Evolutionary conservation across 441 rosid species (phyloP).

Genomic region (Bocquillonia castaneifolia): DNA sequence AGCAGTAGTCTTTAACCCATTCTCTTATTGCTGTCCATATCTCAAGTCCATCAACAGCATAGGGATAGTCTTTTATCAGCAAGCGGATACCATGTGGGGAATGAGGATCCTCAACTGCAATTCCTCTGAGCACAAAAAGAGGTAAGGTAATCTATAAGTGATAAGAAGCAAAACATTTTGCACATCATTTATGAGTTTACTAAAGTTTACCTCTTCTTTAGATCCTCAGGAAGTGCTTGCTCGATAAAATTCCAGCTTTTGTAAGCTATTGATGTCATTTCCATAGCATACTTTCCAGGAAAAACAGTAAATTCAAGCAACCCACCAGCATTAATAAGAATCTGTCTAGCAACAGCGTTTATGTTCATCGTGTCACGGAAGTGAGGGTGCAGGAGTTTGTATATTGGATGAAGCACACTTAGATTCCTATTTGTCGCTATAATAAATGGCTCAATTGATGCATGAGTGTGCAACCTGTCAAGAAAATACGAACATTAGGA

Average conservation of each 20-base stretch:
- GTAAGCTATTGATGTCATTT: conserved; percentile 65
- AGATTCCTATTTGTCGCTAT: conserved; percentile 78
- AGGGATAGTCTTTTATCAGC: conserved; percentile 76
- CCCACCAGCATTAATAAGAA: conserved; percentile 72
- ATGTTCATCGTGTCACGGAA: conserved; percentile 90
- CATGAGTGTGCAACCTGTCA: conserved; percentile 63
- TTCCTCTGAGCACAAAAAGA: conserved; percentile 50
- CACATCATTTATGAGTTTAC: neutral
- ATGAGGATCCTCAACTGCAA: conserved; percentile 64
- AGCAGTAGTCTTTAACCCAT: conserved; percentile 58
- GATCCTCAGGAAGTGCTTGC: conserved; percentile 79
- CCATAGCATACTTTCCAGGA: conserved; percentile 70
- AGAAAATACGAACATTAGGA: neutral
- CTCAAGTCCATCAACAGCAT: conserved; percentile 66
- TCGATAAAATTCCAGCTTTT: conserved; percentile 67
- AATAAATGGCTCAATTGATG: conserved; percentile 73
- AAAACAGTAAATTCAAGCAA: conserved; percentile 60
- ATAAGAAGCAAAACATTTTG: neutral
- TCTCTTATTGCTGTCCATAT: conserved; percentile 64
- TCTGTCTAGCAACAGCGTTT: conserved; percentile 74
- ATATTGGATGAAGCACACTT: conserved; percentile 71
- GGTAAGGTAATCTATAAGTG: neutral
- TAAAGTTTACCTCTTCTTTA: conserved; percentile 57
- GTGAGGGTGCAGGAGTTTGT: conserved; percentile 82
- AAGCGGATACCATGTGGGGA: conserved; percentile 61